These are phyloP conservation scores for Trifolium subterraneum DNA, from an alignment of 306 rosid genomes.

Conservation along the genomic window DNA sequence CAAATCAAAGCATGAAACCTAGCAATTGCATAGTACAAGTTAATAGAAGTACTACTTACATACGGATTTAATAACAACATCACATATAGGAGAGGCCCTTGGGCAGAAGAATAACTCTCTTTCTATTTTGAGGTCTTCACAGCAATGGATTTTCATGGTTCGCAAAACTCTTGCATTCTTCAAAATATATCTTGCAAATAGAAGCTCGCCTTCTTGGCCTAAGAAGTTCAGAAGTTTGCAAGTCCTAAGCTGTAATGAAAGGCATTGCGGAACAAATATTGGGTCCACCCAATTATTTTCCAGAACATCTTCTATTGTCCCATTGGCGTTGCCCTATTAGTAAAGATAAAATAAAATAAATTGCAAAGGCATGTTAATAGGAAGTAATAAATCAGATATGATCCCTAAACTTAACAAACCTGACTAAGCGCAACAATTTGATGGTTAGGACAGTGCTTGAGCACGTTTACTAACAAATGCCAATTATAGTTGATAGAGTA, in stretches of 20 bases:
- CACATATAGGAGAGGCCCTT: not conserved
- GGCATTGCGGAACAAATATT: not conserved
- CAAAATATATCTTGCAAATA: not conserved
- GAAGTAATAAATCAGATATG: not conserved
- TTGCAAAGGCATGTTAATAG: not conserved
- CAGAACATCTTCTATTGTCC: too few relatives aligned
- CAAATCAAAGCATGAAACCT: not conserved
- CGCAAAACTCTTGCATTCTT: constrained; percentile 13
- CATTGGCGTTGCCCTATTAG: too few relatives aligned
- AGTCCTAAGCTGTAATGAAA: not conserved
- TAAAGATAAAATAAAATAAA: not conserved
- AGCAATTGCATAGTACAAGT: not conserved
- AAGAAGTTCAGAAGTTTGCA: not conserved
- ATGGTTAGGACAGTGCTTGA: not conserved
- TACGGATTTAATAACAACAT: too few relatives aligned
- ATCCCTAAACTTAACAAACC: not conserved
- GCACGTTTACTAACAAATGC: not conserved
- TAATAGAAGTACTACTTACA: not conserved
- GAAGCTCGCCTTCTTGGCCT: not conserved
- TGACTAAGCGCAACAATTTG: not conserved
- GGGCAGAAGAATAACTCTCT: not conserved
- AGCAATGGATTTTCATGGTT: not conserved
- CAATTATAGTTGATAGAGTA: not conserved
- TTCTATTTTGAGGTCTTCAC: not conserved
- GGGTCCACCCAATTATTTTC: not conserved